A percentile compares a stretch with the other conserved stretches of the same genome.
Evolutionary conservation across 208 protist genomes (phyloP).

Genomic region (Wallacemonas sp.): DNA sequence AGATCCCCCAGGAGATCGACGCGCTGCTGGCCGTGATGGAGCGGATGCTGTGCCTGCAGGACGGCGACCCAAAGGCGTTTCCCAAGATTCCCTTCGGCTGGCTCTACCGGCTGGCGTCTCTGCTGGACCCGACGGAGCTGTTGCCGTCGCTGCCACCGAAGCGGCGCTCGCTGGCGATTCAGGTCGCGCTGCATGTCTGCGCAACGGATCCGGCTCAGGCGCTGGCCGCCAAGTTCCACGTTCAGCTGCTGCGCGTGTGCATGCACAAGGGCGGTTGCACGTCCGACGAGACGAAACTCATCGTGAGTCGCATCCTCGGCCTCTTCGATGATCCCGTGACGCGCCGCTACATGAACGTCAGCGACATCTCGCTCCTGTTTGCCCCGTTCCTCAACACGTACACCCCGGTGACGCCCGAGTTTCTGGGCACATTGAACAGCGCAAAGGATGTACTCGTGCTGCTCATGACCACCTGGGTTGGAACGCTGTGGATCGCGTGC

Average conservation of each 20-base stretch:
- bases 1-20: constrained; percentile 65
- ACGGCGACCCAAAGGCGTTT: constrained; percentile 44
- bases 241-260: constrained; percentile 63
- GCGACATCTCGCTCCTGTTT: constrained; percentile 78
- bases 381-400: constrained; percentile 66
- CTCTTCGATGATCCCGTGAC: constrained; percentile 72
- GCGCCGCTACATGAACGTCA: constrained; percentile 67
- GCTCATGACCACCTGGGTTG: constrained; percentile 76
- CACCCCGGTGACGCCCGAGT: constrained; percentile 21
- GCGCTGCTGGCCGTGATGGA: constrained; percentile 59
- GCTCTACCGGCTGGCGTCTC: constrained; percentile 70
- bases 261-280: constrained; percentile 60
- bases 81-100: constrained; percentile 76
- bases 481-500: constrained; percentile 70
- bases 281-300: constrained; percentile 56
- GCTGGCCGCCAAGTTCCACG: constrained; percentile 59
- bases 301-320: constrained; percentile 56
- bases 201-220: constrained; percentile 32
- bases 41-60: constrained; percentile 52
- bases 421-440: constrained; percentile 65
- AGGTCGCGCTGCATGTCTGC: constrained; percentile 60
- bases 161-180: constrained; percentile 49
- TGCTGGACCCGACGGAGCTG: constrained; percentile 53
- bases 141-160: constrained; percentile 54
- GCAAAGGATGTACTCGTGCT: constrained; percentile 75